Conservation (phyloP, 352 stramenopile genomes). For the Pythium dissotocum region DNA sequence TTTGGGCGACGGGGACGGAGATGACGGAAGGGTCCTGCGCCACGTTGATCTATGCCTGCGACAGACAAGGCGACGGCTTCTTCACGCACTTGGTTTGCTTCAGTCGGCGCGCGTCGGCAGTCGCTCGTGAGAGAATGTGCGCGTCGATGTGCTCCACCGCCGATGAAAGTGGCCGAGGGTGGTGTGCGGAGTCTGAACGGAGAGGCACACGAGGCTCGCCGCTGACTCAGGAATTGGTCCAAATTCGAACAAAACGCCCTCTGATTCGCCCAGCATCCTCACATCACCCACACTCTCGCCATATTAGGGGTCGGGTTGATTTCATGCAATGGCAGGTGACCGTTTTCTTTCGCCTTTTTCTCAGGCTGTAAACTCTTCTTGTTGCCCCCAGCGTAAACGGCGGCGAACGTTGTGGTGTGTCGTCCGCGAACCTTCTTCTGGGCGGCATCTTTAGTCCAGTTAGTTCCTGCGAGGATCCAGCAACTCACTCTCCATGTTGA, state of each 20-base stretch:
- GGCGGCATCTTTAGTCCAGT: background rate
- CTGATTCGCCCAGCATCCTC: background rate
- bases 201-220: background rate
- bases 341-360: background rate
- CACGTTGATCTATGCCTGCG: background rate
- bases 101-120: background rate
- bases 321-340: background rate
- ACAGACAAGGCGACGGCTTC: background rate
- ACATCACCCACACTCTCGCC: background rate
- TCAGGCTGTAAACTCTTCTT: background rate
- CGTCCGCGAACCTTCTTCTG: constrained; percentile 2
- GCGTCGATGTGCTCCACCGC: background rate
- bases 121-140: constrained; percentile 4
- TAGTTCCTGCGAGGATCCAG: background rate
- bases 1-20: background rate
- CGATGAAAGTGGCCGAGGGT: background rate
- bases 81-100: background rate
- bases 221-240: constrained; percentile 3
- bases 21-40: background rate
- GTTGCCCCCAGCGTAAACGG: background rate
- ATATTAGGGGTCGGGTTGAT: constrained; percentile 2
- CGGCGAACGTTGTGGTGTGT: background rate
- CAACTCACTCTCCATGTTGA: no score
- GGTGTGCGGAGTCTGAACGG: background rate
- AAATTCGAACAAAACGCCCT: constrained; percentile 1